Evolutionary conservation across 257 asterid genomes (phyloP).

Genomic region (Solanum etuberosum): DNA sequence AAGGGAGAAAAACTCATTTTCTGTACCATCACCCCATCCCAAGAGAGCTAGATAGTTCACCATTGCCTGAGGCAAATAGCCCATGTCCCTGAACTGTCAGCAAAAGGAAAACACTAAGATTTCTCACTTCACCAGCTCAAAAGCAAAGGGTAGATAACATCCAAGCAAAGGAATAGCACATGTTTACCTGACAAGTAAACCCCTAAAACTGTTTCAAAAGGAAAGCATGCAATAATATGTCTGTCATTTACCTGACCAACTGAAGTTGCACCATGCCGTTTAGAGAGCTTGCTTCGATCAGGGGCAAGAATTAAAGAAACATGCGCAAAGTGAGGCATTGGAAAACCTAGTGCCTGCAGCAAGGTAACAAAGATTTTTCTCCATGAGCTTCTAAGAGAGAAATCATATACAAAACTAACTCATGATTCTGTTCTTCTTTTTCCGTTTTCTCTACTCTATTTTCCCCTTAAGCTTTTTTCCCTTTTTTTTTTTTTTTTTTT

Average conservation of each 20-base stretch:
- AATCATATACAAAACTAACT: neutral
- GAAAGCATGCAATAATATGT: conserved; percentile 1
- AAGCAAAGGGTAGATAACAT: neutral
- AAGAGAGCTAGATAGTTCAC: conserved; percentile 85
- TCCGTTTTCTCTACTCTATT: neutral
- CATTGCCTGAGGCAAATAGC: conserved; percentile 77
- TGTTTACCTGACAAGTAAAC: neutral
- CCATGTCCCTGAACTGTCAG: conserved; percentile 88
- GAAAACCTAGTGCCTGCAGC: conserved; percentile 70
- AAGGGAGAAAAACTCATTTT: conserved; percentile 81
- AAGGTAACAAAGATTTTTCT: conserved; percentile 1
- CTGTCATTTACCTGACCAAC: conserved; percentile 76
- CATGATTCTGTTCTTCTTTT: neutral
- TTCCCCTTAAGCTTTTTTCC: no score
- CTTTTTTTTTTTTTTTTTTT: no score
- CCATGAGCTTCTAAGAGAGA: conserved; percentile 19
- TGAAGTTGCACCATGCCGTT: conserved; percentile 97
- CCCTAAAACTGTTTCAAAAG: conserved; percentile 3
- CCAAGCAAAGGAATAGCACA: neutral
- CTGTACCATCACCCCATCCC: conserved; percentile 99
- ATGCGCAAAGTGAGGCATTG: conserved; percentile 89
- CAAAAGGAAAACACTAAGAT: conserved; percentile 9
- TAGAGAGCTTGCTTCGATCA: conserved; percentile 91
- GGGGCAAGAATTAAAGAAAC: conserved; percentile 95
- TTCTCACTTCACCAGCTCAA: neutral